Conservation (phyloP, 2,329 filamentous ascomycete species). For the Zasmidium angulare region DNA sequence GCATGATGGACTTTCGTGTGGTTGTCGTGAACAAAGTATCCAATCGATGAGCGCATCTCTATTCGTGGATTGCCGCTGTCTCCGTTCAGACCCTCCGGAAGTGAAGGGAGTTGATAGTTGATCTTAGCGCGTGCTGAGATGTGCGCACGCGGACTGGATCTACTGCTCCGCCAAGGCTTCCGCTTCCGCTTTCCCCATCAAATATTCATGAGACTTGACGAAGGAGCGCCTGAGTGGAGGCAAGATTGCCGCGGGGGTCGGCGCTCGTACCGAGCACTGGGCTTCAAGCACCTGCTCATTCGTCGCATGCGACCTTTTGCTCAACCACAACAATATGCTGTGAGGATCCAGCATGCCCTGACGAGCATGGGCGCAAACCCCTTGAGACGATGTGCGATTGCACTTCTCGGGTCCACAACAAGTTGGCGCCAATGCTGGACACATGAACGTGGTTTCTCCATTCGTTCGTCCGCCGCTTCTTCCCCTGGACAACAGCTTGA, state of each 20-base stretch:
- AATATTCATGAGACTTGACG: too few relatives aligned
- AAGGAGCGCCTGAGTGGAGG: too few relatives aligned
- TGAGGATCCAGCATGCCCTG: background rate
- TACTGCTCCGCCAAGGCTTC: too few relatives aligned
- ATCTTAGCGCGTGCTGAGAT: too few relatives aligned
- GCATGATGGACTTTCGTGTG: conserved; percentile 4
- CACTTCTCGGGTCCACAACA: background rate
- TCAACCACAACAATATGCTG: background rate
- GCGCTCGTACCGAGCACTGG: background rate
- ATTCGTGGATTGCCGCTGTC: too few relatives aligned
- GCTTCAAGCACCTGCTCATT: too few relatives aligned
- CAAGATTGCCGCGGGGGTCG: background rate
- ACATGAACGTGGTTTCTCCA: background rate
- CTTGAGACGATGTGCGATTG: background rate
- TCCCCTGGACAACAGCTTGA: conserved; percentile 18
- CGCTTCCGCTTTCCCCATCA: too few relatives aligned
- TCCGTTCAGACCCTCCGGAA: too few relatives aligned
- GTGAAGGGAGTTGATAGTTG: too few relatives aligned
- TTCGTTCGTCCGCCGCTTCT: background rate
- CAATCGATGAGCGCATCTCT: conserved; percentile 2
- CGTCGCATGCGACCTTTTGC: too few relatives aligned
- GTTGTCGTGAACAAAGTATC: background rate
- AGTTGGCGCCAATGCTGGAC: background rate
- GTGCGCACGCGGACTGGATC: too few relatives aligned
- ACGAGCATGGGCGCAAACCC: background rate